phyloP scores from a whole-genome alignment of 306 rosid species.

The Vigna mungo region DNA sequence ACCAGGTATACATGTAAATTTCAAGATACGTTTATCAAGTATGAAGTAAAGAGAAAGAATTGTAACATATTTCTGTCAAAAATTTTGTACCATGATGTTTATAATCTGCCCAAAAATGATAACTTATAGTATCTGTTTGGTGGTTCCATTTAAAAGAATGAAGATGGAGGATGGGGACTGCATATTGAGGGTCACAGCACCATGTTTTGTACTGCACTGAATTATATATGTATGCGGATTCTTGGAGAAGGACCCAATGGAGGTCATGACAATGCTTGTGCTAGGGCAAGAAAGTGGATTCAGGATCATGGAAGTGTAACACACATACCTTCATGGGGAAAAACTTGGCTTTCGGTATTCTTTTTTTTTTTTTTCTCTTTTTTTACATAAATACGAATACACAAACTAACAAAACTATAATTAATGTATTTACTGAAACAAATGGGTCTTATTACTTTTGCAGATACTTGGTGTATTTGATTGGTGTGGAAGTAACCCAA shows the following conservation, averaged over 20 bases:
- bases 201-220: conserved; percentile 73
- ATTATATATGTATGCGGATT: conserved; percentile 67
- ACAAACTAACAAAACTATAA: background rate
- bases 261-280: conserved; percentile 67
- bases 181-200: conserved; percentile 82
- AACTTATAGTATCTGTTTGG: background rate
- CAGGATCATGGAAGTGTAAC: conserved; percentile 70
- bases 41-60: background rate
- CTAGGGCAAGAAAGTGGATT: conserved; percentile 75
- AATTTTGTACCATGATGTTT: background rate
- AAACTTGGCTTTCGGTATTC: conserved; percentile 81
- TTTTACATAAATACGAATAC: background rate
- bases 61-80: background rate
- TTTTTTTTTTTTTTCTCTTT: too few relatives aligned
- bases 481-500: conserved; percentile 77
- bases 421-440: background rate
- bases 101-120: background rate
- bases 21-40: background rate
- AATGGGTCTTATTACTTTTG: background rate
- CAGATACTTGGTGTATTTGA: conserved; percentile 75
- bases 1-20: conserved; percentile 56
- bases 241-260: conserved; percentile 79
- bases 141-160: conserved; percentile 53
- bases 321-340: conserved; percentile 87
- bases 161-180: conserved; percentile 92